These are phyloP conservation scores for Blastobotrys capitulatus DNA, from an alignment of 1,139 yeast species.

Conservation along the genomic window DNA sequence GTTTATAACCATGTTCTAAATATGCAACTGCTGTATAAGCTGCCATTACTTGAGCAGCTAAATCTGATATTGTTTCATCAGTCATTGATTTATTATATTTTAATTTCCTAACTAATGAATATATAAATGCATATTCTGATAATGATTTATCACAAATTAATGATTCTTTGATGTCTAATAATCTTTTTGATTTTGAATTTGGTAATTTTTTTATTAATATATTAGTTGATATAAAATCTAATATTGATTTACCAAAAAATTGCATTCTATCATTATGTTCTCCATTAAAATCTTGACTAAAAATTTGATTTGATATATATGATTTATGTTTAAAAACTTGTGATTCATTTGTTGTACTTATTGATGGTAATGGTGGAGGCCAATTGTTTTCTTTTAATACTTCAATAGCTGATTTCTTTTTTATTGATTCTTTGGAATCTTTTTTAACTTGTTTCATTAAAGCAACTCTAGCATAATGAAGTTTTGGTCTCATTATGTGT, in stretches of 20 bases:
- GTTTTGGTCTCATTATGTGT: neutral
- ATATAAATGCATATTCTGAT: constrained; percentile 3
- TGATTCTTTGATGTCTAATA: neutral
- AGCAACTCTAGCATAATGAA: neutral
- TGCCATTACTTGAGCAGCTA: constrained; percentile 1
- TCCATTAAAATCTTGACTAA: neutral
- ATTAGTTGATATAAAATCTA: constrained; percentile 2
- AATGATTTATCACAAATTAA: constrained; percentile 1
- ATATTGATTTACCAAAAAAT: constrained; percentile 5
- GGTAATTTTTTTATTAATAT: constrained; percentile 5
- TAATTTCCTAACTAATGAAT: neutral
- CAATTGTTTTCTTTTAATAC: constrained; percentile 2
- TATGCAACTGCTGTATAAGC: constrained; percentile 10
- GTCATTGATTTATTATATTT: neutral
- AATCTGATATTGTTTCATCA: neutral
- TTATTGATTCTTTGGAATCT: neutral
- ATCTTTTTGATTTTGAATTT: neutral
- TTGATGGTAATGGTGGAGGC: constrained; percentile 8
- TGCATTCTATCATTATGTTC: constrained; percentile 4
- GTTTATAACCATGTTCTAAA: neutral
- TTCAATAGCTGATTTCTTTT: neutral
- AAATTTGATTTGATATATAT: neutral
- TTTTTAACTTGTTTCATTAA: neutral
- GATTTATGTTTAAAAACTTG: constrained; percentile 7
- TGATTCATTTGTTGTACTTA: neutral